These are phyloP conservation scores for Inga leiocalycina DNA, from an alignment of 306 rosid genomes.

Conservation along the genomic window DNA sequence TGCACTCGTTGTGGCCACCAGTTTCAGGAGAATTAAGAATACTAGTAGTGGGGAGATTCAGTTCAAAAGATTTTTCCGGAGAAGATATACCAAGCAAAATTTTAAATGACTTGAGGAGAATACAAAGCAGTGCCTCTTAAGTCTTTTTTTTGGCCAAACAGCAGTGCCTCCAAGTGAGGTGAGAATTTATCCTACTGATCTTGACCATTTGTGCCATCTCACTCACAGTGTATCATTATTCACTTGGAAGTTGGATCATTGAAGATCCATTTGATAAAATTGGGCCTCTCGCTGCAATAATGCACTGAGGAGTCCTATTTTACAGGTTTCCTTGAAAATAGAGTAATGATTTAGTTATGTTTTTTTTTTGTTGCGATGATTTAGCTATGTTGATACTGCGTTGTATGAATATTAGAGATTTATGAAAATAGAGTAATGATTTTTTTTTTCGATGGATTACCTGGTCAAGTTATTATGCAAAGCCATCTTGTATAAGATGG, in stretches of 20 bases:
- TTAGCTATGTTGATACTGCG: background rate
- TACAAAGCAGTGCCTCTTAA: background rate
- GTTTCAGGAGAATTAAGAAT: conserved; percentile 43
- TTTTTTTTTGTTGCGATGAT: background rate
- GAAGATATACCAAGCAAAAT: background rate
- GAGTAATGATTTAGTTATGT: background rate
- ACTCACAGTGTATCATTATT: background rate
- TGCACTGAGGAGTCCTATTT: background rate
- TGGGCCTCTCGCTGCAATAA: background rate
- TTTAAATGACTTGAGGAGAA: background rate
- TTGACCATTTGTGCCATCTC: background rate
- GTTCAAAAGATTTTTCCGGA: background rate
- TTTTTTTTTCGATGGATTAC: too few relatives aligned
- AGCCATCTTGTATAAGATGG: too few relatives aligned
- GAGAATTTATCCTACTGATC: background rate
- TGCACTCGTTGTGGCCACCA: conserved; percentile 46
- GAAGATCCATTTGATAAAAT: background rate
- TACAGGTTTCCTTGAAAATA: background rate
- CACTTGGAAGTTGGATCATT: background rate
- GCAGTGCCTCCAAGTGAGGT: background rate
- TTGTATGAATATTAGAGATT: background rate
- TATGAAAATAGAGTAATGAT: too few relatives aligned
- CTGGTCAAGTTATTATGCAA: too few relatives aligned
- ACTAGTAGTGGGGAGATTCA: background rate
- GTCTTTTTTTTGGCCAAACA: too few relatives aligned